Conservation (phyloP, 495 filamentous ascomycete species). For the Neurospora sp. region DNA sequence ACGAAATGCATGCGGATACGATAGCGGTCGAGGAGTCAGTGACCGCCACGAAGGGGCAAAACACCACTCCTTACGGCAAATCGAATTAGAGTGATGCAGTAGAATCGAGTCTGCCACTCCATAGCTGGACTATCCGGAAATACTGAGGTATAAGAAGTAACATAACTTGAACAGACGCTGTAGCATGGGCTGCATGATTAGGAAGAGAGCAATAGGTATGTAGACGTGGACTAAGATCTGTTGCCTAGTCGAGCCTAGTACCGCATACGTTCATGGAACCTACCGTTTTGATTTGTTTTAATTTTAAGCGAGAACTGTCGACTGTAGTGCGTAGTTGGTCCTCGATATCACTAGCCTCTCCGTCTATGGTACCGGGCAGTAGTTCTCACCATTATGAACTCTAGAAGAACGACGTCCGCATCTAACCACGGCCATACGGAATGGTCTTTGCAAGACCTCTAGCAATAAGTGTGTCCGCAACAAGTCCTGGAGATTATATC, state of each 20-base stretch:
- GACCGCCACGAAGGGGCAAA: conserved; percentile 34
- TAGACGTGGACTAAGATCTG: neutral
- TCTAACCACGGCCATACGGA: neutral
- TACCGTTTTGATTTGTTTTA: neutral
- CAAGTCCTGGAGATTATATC: neutral
- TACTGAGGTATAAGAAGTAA: neutral
- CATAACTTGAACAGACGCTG: neutral
- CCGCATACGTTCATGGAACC: neutral
- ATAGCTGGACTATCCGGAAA: neutral
- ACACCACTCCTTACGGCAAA: neutral
- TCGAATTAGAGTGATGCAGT: neutral
- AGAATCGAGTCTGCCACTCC: neutral
- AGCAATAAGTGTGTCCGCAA: neutral
- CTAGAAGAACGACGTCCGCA: neutral
- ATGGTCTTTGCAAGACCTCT: neutral
- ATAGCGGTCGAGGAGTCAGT: conserved; percentile 26
- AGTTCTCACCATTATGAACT: neutral
- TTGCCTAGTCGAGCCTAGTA: neutral
- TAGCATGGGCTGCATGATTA: neutral
- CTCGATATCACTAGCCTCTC: neutral
- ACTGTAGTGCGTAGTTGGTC: neutral
- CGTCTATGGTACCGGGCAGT: neutral
- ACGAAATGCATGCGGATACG: conserved; percentile 6
- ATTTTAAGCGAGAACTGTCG: neutral
- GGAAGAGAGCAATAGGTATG: neutral